Evolutionary conservation across 352 stramenopile genomes (phyloP), one percentile per base, ranked within the genome.

Genomic region (Phytopythium chamaehyphon): DNA sequence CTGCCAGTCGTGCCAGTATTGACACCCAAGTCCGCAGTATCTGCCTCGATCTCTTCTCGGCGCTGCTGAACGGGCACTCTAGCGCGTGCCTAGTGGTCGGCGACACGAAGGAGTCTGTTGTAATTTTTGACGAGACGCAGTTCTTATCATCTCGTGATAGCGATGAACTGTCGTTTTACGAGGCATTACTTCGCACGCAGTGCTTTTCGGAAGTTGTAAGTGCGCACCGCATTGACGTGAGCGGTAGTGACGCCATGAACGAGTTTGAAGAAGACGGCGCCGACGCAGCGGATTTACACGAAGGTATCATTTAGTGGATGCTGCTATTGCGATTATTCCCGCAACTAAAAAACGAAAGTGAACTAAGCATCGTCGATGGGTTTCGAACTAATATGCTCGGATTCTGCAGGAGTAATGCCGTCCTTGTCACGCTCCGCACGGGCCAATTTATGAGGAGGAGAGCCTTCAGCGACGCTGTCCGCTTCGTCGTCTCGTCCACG

Each of bases 81-180:
- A 82, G 81, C 59, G 76, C 81, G 14, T 89, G 80, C 23, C 66
- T 93, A 8, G 79, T 91, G 33, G 83, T 93, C 37, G 83, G 83
- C 38, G 83, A 93, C 59, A 89, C 81, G 39, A 89, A 85, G 38
- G 83, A 93, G 57, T 93, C 81, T 3, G 83, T 93, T 18, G 82
- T 93, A 36, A 93, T 93, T 47, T 93, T 93, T 44, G 83, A 93
- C 44, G 83, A 93, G 61, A 88, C 64, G 6, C 76, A 93, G 61
- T 93, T 93, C 49, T 67, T 90, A 24, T 68, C 80, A 16, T 80
- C 75, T 26, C 74, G 74, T 40, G 64, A 69, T 5, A 63, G 72
- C 0, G 68, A 84, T 45, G 83, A 91, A 40, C 54, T 66, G 48
- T 55, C 60, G 6, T 93, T 91, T 58, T 88, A 88, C 57, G 57